Conservation (phyloP, 2,329 filamentous ascomycete species). For the Sarocladiaceae sp. region DNA sequence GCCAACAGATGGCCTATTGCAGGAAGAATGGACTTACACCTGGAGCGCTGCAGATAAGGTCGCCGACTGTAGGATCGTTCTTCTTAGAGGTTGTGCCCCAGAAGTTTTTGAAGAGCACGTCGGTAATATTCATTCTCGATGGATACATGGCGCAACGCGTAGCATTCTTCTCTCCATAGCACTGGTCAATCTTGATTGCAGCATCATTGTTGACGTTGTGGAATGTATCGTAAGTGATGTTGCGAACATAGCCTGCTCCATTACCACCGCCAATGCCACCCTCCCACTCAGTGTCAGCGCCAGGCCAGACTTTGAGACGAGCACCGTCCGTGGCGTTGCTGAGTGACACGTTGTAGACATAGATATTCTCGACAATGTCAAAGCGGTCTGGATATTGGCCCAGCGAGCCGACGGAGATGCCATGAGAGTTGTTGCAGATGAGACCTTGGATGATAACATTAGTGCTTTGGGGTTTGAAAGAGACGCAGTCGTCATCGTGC, state of each 20-base stretch:
- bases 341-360: conserved; percentile 58
- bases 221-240: conserved; percentile 61
- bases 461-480: conserved; percentile 71
- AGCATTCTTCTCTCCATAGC: conserved; percentile 17
- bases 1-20: conserved; percentile 30
- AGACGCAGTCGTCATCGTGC: conserved; percentile 68
- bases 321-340: conserved; percentile 60
- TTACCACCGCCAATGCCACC: conserved; percentile 57
- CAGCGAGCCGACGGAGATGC: conserved; percentile 68
- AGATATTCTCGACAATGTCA: conserved; percentile 67
- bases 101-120: conserved; percentile 22
- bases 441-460: conserved; percentile 65
- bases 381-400: conserved; percentile 61
- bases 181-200: conserved; percentile 24
- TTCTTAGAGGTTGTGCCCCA: conserved; percentile 24
- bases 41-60: conserved; percentile 23
- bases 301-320: conserved; percentile 72
- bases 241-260: conserved; percentile 48
- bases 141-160: conserved; percentile 11
- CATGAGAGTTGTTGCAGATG: conserved; percentile 65
- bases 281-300: conserved; percentile 22
- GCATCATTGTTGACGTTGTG: conserved; percentile 49
- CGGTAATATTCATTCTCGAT: conserved; percentile 20
- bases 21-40: conserved; percentile 18
- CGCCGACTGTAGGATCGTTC: conserved; percentile 23